A percentile compares a stretch with the other conserved stretches of the same genome.
Conservation (phyloP, 371 early-diverging fungal species). For the Entomophthora muscae region DNA sequence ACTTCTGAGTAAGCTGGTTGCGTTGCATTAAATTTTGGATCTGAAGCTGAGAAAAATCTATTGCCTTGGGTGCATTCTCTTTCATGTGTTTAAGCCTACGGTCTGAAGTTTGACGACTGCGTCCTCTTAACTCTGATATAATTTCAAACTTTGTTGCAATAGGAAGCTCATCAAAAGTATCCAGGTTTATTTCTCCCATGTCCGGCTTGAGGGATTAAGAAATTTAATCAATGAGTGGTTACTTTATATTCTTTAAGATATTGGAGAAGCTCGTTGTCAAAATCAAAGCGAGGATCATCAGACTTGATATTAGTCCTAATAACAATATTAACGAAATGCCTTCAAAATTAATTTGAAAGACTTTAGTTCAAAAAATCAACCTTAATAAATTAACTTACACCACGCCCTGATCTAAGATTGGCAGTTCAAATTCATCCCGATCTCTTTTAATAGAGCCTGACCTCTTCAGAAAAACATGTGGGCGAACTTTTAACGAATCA, state of each 20-base stretch:
- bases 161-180: conserved; percentile 50
- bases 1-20: conserved; percentile 68
- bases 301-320: conserved; percentile 13
- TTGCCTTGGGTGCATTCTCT: conserved; percentile 36
- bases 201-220: conserved; percentile 17
- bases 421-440: conserved; percentile 61
- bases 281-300: conserved; percentile 44
- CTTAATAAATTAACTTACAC: conserved; percentile 12
- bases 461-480: background rate
- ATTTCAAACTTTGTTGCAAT: conserved; percentile 79
- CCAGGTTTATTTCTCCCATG: conserved; percentile 41
- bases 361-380: background rate
- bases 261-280: conserved; percentile 32
- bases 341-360: conserved; percentile 3
- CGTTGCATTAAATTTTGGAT: conserved; percentile 67
- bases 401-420: conserved; percentile 18
- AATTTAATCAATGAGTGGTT: conserved; percentile 13
- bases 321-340: background rate
- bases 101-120: conserved; percentile 63
- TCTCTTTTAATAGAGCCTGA: conserved; percentile 15
- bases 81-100: conserved; percentile 57
- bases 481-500: background rate
- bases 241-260: conserved; percentile 34
- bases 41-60: conserved; percentile 82
- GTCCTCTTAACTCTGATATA: conserved; percentile 61